phyloP scores from a whole-genome alignment of 2,329 filamentous ascomycete species.

The Eutypella sp. region DNA sequence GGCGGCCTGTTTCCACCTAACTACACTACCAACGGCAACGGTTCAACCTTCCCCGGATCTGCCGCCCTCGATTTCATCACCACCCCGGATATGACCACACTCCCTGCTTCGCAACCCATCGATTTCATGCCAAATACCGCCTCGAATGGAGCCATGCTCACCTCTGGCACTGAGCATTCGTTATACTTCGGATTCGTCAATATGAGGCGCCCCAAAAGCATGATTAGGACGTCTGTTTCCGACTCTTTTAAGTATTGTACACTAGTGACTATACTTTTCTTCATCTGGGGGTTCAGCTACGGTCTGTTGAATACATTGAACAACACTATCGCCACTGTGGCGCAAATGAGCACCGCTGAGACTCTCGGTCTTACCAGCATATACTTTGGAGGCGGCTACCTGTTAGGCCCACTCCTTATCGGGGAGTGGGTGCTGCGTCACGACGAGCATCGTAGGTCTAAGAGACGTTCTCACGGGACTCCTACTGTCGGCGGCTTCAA shows the following conservation, averaged over 20 bases:
- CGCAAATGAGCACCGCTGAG: conserved; percentile 56
- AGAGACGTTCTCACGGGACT: conserved; percentile 31
- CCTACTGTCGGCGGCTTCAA: conserved; percentile 63
- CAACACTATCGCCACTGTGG: conserved; percentile 58
- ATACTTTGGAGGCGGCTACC: conserved; percentile 67
- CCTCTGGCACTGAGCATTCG: conserved; percentile 35
- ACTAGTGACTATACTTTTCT: conserved; percentile 75
- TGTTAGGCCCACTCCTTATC: conserved; percentile 64
- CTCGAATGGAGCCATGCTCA: conserved; percentile 30
- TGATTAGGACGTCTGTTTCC: conserved; percentile 56
- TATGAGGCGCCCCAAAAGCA: conserved; percentile 63
- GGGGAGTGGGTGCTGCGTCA: conserved; percentile 66
- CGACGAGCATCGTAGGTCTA: conserved; percentile 54
- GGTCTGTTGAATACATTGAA: conserved; percentile 82
- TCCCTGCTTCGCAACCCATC: conserved; percentile 8
- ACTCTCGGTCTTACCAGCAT: conserved; percentile 63
- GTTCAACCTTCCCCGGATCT: conserved; percentile 24
- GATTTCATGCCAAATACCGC: conserved; percentile 21
- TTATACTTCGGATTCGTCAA: conserved; percentile 76
- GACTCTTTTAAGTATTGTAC: conserved; percentile 69
- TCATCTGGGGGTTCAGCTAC: conserved; percentile 88
- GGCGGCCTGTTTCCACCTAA: conserved; percentile 8
- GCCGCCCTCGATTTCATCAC: conserved; percentile 43
- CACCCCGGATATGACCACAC: conserved; percentile 30
- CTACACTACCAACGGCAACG: conserved; percentile 10